Percentiles rank a stretch among this genome's conserved stretches.
Conservation (phyloP, 441 rosid species). For the Jatropha podagrica region DNA sequence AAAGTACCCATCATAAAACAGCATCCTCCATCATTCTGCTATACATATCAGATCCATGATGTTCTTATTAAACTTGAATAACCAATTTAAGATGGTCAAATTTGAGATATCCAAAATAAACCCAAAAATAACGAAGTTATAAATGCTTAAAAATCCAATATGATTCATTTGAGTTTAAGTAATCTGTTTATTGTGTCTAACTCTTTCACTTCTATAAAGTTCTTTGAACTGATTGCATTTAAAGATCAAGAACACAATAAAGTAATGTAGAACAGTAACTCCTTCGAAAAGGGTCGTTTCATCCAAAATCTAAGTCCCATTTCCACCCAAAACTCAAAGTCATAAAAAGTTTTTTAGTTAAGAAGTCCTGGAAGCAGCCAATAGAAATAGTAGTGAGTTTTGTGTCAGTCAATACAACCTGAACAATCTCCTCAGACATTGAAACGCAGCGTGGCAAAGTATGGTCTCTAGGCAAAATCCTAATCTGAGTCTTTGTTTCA, state of each 20-base stretch:
- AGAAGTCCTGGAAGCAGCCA: slow-evolving; percentile 1
- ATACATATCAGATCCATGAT: slow-evolving; percentile 1
- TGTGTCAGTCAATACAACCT: slow-evolving; percentile 44
- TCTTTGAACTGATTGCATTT: slow-evolving; percentile 1
- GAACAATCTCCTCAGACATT: slow-evolving; percentile 86
- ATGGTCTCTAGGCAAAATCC: slow-evolving; percentile 87
- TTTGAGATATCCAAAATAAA: slow-evolving; percentile 12
- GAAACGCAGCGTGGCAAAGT: slow-evolving; percentile 86
- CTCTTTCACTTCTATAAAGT: neutral
- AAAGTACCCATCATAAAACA: slow-evolving; percentile 2
- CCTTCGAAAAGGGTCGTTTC: slow-evolving; percentile 5
- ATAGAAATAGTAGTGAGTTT: neutral
- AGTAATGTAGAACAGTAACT: slow-evolving; percentile 7
- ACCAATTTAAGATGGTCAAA: neutral
- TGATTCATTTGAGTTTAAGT: slow-evolving; percentile 1
- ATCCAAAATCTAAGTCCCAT: slow-evolving; percentile 16
- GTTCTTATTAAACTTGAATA: slow-evolving; percentile 8
- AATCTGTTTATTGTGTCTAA: slow-evolving; percentile 1
- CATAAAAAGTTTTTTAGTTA: neutral
- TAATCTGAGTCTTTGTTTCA: slow-evolving; percentile 95
- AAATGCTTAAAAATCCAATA: slow-evolving; percentile 1
- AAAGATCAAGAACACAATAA: slow-evolving; percentile 1
- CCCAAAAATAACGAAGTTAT: slow-evolving; percentile 4
- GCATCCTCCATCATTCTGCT: neutral
- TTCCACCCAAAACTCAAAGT: neutral